phyloP scores from a whole-genome alignment of 192 early-diverging fungal genomes.

The Thoreauomyces humboldtii region DNA sequence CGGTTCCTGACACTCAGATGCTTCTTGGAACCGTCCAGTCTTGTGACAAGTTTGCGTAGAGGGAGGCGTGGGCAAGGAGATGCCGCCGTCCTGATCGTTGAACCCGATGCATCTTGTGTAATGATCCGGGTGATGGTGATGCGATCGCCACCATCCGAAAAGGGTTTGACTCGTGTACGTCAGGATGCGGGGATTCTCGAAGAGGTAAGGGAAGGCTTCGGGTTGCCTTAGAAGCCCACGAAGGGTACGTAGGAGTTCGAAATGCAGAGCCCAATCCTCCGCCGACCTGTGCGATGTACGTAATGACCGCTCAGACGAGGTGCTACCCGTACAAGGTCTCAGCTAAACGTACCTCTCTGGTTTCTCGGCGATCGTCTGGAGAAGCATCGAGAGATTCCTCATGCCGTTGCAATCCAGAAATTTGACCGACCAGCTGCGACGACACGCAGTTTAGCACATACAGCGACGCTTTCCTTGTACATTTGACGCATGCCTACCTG shows the following conservation, averaged over 20 bases:
- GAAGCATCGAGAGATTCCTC: background rate
- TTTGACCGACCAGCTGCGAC: background rate
- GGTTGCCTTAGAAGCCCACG: background rate
- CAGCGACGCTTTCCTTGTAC: background rate
- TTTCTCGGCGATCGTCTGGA: background rate
- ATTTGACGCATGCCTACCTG: background rate
- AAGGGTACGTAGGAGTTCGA: conserved; percentile 7
- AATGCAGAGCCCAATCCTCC: conserved; percentile 1
- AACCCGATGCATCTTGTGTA: background rate
- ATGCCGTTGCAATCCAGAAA: conserved; percentile 1
- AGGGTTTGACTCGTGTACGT: background rate
- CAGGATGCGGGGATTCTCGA: background rate
- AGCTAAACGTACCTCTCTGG: background rate
- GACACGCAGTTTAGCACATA: background rate
- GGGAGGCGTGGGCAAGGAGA: no score
- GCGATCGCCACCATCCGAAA: conserved; percentile 6
- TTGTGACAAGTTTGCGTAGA: no score
- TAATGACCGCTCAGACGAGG: background rate
- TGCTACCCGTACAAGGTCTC: no score
- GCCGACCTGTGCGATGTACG: background rate
- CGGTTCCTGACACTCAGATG: no score
- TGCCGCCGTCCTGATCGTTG: no score
- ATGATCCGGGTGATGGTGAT: conserved; percentile 1
- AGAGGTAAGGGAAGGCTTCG: background rate
- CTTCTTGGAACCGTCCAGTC: no score